Percentiles rank a stretch among this genome's conserved stretches.
Evolutionary conservation across 176 grass and related monocot genomes (phyloP).

Genomic region (Bothriochloa decipiens): DNA sequence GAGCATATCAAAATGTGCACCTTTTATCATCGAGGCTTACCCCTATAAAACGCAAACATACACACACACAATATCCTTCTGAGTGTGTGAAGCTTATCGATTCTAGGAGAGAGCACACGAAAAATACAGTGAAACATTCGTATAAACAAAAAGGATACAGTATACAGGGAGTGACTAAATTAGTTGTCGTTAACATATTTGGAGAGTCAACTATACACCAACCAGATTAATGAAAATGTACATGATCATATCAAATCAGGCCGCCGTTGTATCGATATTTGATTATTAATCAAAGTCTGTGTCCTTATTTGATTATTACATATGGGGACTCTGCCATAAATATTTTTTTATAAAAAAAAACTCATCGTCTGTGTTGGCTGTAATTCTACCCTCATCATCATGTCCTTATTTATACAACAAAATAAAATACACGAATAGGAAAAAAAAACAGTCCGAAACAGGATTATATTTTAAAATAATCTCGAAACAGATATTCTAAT

Average conservation of each 20-base stretch:
- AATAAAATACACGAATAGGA: neutral
- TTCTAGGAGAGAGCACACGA: neutral
- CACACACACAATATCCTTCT: too few relatives aligned
- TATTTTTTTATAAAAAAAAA: neutral
- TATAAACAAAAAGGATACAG: neutral
- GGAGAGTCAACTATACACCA: neutral
- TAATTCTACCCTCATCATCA: neutral
- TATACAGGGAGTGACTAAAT: too few relatives aligned
- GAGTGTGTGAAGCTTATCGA: neutral
- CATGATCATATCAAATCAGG: neutral
- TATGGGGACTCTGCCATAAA: neutral
- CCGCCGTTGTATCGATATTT: neutral
- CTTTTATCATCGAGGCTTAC: too few relatives aligned
- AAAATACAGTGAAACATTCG: neutral
- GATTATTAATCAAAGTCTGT: neutral
- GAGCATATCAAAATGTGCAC: too few relatives aligned
- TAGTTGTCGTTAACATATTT: neutral
- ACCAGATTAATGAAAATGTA: neutral
- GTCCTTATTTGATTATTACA: neutral
- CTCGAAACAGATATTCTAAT: neutral
- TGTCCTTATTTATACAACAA: neutral
- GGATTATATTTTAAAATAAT: neutral
- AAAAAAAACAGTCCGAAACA: neutral
- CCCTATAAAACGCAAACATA: too few relatives aligned
- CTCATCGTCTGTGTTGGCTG: neutral